Evolutionary conservation across 352 stramenopile species (phyloP).

Genomic region (Globisporangium ultimum): DNA sequence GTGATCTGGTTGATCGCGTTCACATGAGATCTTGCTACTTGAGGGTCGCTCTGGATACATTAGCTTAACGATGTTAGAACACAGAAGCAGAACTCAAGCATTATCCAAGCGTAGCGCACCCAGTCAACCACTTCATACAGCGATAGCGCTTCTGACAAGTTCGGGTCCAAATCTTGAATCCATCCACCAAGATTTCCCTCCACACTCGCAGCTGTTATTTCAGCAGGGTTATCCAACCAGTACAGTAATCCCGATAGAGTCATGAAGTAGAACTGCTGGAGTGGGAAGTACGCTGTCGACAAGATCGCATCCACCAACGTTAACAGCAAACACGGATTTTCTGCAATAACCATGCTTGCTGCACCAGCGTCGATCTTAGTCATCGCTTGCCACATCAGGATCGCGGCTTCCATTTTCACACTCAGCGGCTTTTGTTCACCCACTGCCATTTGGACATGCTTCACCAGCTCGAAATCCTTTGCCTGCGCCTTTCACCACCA

Average conservation of each 20-base stretch:
- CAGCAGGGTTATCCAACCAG: constrained; percentile 21
- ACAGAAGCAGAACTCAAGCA: no score
- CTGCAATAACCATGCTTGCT: constrained; percentile 23
- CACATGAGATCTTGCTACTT: constrained; percentile 17
- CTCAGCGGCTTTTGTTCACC: constrained; percentile 33
- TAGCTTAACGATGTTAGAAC: background rate
- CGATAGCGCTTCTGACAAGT: constrained; percentile 31
- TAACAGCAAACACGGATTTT: constrained; percentile 23
- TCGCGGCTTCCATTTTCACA: constrained; percentile 33
- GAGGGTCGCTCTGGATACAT: constrained; percentile 12
- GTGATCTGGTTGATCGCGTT: constrained; percentile 26
- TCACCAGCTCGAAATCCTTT: background rate
- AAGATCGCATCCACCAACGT: constrained; percentile 41
- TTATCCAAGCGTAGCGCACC: constrained; percentile 18
- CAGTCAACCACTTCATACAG: constrained; percentile 32
- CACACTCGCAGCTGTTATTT: background rate
- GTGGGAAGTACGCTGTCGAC: constrained; percentile 54
- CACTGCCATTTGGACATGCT: constrained; percentile 17
- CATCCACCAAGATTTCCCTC: constrained; percentile 9
- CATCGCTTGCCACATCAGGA: constrained; percentile 31
- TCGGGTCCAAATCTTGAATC: constrained; percentile 21
- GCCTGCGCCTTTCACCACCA: no score
- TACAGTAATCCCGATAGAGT: constrained; percentile 32
- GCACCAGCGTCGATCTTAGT: constrained; percentile 15
- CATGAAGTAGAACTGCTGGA: constrained; percentile 67